Evolutionary conservation across 75 land plant species (phyloP), one percentile per base, ranked within the genome.

Genomic region (Chamaecyparis obtusa): DNA sequence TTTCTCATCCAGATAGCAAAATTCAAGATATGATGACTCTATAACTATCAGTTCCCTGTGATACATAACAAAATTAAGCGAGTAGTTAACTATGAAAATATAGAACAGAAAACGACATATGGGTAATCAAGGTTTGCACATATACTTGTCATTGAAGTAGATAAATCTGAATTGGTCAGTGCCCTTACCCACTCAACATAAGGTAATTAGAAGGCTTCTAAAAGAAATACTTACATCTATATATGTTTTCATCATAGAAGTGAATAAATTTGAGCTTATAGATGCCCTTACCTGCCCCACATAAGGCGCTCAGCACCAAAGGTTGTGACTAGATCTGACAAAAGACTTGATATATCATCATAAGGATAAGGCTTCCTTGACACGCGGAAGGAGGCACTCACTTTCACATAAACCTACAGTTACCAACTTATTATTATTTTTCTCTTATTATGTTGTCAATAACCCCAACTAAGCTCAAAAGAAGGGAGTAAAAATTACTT

Each of bases 381-480:
- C 24, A 96, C 85, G 21, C 97, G 94, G 86, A 97, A 97, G 64
- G 95, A 88, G 35, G 99, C 97, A 88, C 99, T 97, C 51, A 94
- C 88, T 90, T 97, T 97, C 71, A 96, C 92, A 87, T 96, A 94
- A 36, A 97, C 96, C 98, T 96, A 90, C 10, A 79, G 43, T 79
- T 79, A 79, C n/a, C 24, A 41, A 9, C 46, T 21, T 79, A 79
- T 79, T 16, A 43, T 43, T n/a, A n/a, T n/a, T n/a, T 6, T 24
- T 6, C 30, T 79, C 46, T 79, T 5, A 21, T 43, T 79, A 39
- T 79, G 46, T 79, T 24, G 19, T 79, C 46, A 5, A 17, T 24
- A 24, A 39, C 44, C n/a, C 15, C 46, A 79, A 21, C 21, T 35
- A 78, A 79, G 82, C 82, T 43, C 2, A 19, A 78, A 8, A 79